Evolutionary conservation across 164 flowering plant species (phyloP), one percentile per base, ranked within the genome.

Genomic region (Macadamia integrifolia): DNA sequence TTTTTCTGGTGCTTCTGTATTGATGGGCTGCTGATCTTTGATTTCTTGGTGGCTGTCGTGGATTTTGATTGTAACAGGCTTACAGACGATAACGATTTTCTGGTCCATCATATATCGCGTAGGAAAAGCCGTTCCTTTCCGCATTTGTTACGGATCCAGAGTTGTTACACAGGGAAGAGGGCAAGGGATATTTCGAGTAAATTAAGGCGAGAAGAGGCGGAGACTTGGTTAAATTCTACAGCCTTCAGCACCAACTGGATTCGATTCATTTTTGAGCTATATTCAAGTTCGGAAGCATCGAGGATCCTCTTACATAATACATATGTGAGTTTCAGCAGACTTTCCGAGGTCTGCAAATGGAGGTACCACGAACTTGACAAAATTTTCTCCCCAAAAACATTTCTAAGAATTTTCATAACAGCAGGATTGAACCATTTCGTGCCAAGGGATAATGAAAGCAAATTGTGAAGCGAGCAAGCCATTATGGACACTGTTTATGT

Each of bases 11-110:
- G 40, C n/a, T 60, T 44, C 18, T 61, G 52, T 9, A 17, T 17
- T 28, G 55, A 62, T 62, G 56, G 13, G 46, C 46, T 15, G 15
- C 9, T 64, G 58, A 70, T 58, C 62, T 70, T 44, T 1, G 55
- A 70, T 30, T 28, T 52, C 31, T 67, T 23, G 52, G 63, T 58
- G 63, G 32, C 29, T 43, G 55, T 15, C 9, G 28, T 18, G 56
- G 63, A 59, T 32, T 60, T 65, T 65, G 50, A 15, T 14, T 14
- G 7, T 1, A 35, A 46, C 44, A 62, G 63, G 56, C 35, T 57
- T n/a, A 12, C n/a, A 56, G 43, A 43, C 8, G 61, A 6, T 17
- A 60, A 52, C 1, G 11, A 14, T 43, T 40, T 15, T 9, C 13
- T 49, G 43, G 17, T 31, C 53, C 44, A 12, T n/a, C 50, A 8